Base-by-base conservation (phyloP, 1,284 basidiomycete species). In the Ceratobasidium sp. region DNA sequence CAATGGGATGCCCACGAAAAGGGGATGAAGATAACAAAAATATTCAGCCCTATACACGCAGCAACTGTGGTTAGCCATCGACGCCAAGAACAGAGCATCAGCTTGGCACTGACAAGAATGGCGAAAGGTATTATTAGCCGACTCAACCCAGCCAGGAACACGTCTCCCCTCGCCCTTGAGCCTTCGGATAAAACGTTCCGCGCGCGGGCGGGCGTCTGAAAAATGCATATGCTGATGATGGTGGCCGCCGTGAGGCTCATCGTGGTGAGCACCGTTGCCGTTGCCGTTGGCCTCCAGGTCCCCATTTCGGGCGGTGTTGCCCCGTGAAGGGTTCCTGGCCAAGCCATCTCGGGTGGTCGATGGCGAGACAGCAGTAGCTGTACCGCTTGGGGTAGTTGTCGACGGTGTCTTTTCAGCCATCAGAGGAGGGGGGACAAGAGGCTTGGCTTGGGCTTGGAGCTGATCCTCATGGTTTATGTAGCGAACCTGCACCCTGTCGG, bases 1-100 rank as follows among this genome's bases (percentile, higher is more conserved):
- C 68, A 92, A 81, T 92, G 90, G 0, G 88, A 85, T 1, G 85
- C 87, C 91, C 91, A 93, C 7, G 91, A 89, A 44, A 92, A 79
- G 0, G 92, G 91, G 13, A 92, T 86, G 80, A 91, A 87, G 0
- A 92, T 20, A n/a, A 92, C 80, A 44, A 93, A 65, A 13, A 61
- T 17, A 28, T 23, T 75, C 6, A 75, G 61, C 61, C 73, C 73
- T 75, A 44, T 20, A 44, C 3, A 23, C 42, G 7, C 12, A 59
- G 42, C 52, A n/a, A 26, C n/a, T n/a, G n/a, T n/a, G n/a, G 20
- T 64, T 13, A 75, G 50, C 66, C 26, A 52, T 5, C 13, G 28
- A 3, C 46, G 42, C 33, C 66, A 54, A 46, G 28, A 6, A 44
- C n/a, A n/a, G 26, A 10, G 52, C 26, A 20, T 66, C 62, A n/a